Conservation (phyloP, 78 protist genomes). For the Dictyostelium brefeldianum region DNA sequence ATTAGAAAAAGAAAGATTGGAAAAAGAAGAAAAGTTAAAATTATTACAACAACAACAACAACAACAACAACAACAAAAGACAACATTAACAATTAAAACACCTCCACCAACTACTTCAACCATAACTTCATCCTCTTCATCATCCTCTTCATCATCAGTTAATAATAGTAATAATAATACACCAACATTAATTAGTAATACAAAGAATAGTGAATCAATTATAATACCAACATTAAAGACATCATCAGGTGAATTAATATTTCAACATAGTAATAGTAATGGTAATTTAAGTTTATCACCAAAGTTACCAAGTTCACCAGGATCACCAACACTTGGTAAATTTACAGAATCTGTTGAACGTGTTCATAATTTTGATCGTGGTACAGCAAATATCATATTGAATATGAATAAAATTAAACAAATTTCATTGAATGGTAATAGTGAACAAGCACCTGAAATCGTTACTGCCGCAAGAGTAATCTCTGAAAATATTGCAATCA, state of each 20-base stretch:
- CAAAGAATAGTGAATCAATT: not conserved
- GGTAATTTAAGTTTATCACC: not conserved
- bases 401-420: slow-evolving; percentile 39
- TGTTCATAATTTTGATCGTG: slow-evolving; percentile 11
- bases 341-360: slow-evolving; percentile 16
- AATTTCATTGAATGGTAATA: slow-evolving; percentile 41
- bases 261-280: not conserved
- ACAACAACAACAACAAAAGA: not conserved
- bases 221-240: not conserved
- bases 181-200: not conserved
- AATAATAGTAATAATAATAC: not conserved
- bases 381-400: slow-evolving; percentile 16
- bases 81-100: not conserved
- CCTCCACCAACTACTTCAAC: not conserved
- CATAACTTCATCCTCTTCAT: not conserved
- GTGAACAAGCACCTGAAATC: slow-evolving; percentile 19
- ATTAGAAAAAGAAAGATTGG: not conserved
- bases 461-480: slow-evolving; percentile 48
- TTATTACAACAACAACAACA: slow-evolving; percentile 18
- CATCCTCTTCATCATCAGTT: not conserved
- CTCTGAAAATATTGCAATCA: slow-evolving; percentile 32
- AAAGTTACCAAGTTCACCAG: slow-evolving; percentile 2
- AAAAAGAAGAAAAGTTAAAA: too few species aligned
- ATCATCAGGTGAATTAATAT: not conserved
- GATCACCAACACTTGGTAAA: not conserved